phyloP scores from a whole-genome alignment of 495 filamentous ascomycete species.

The Astrothelium macrocarpum region DNA sequence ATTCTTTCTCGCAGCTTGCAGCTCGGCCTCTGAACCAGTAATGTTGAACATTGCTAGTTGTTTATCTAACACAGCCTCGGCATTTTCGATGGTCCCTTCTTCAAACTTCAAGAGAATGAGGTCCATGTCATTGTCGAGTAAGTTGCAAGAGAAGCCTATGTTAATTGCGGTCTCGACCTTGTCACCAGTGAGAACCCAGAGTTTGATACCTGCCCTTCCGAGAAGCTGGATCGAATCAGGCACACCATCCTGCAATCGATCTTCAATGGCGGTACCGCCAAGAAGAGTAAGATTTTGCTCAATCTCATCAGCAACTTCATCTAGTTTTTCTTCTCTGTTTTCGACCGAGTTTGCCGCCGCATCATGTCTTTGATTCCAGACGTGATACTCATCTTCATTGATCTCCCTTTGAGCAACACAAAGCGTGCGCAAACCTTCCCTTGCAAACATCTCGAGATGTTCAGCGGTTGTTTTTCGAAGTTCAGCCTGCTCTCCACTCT shows the following conservation, averaged over 20 bases:
- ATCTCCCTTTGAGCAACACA: constrained; percentile 87
- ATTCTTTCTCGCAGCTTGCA: constrained; percentile 64
- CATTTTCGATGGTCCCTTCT: constrained; percentile 56
- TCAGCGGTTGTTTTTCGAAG: constrained; percentile 76
- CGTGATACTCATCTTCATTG: constrained; percentile 73
- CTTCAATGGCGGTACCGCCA: constrained; percentile 96
- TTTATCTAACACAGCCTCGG: constrained; percentile 61
- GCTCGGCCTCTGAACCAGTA: constrained; percentile 79
- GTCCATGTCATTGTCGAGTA: constrained; percentile 96
- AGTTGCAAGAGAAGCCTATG: constrained; percentile 98
- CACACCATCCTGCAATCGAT: constrained; percentile 93
- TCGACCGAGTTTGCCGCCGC: constrained; percentile 73
- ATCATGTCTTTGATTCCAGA: constrained; percentile 81
- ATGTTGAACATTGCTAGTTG: constrained; percentile 64
- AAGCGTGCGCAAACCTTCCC: constrained; percentile 88
- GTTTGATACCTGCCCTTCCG: constrained; percentile 90
- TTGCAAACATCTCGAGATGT: constrained; percentile 91
- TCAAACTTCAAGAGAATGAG: constrained; percentile 81
- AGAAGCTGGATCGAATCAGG: constrained; percentile 92
- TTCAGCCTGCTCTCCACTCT: constrained; percentile 73
- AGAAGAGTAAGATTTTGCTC: constrained; percentile 83
- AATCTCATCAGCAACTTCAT: constrained; percentile 78
- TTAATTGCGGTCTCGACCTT: constrained; percentile 99
- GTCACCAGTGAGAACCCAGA: constrained; percentile 99
- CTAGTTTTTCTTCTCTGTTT: constrained; percentile 88